A percentile compares a stretch with the other conserved stretches of the same genome.
Conservation (phyloP, 345 rosid genomes). For the Draba incana region DNA sequence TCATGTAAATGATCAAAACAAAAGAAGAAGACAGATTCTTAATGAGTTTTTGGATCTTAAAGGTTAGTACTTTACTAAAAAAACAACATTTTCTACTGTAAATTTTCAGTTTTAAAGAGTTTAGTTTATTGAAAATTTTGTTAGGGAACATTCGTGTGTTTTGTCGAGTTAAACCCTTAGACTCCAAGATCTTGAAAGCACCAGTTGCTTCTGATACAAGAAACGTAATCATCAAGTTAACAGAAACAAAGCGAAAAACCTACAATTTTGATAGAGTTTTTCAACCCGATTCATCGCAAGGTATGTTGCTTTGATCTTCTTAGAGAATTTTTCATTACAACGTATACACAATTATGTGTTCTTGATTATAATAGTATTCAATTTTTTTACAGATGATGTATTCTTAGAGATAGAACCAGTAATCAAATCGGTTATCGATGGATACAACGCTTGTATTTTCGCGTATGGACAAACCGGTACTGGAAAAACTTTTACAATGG, state of each 20-base stretch:
- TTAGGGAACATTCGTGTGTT: slow-evolving; percentile 81
- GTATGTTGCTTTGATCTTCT: slow-evolving; percentile 37
- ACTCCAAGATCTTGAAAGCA: slow-evolving; percentile 40
- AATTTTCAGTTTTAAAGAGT: background rate
- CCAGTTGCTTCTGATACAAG: slow-evolving; percentile 54
- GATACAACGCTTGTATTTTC: slow-evolving; percentile 83
- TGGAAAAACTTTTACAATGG: slow-evolving; percentile 86
- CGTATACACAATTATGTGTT: background rate
- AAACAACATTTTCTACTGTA: background rate
- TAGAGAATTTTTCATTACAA: no score
- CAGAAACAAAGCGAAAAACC: slow-evolving; percentile 50
- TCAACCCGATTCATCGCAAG: slow-evolving; percentile 70
- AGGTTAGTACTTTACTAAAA: slow-evolving; percentile 46
- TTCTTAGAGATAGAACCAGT: slow-evolving; percentile 83
- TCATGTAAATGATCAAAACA: slow-evolving; percentile 52
- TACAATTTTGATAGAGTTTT: slow-evolving; percentile 73
- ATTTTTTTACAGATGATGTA: slow-evolving; percentile 59
- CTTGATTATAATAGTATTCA: slow-evolving; percentile 23
- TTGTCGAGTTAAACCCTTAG: slow-evolving; percentile 68
- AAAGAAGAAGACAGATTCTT: slow-evolving; percentile 62
- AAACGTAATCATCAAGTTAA: slow-evolving; percentile 49
- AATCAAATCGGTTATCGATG: slow-evolving; percentile 74
- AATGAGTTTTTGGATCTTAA: slow-evolving; percentile 75
- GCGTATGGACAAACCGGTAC: slow-evolving; percentile 90
- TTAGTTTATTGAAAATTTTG: background rate